Percentiles rank a stretch among this genome's conserved stretches.
Evolutionary conservation across 352 stramenopile species (phyloP).

Genomic region (Globisporangium rhizosaccharum): DNA sequence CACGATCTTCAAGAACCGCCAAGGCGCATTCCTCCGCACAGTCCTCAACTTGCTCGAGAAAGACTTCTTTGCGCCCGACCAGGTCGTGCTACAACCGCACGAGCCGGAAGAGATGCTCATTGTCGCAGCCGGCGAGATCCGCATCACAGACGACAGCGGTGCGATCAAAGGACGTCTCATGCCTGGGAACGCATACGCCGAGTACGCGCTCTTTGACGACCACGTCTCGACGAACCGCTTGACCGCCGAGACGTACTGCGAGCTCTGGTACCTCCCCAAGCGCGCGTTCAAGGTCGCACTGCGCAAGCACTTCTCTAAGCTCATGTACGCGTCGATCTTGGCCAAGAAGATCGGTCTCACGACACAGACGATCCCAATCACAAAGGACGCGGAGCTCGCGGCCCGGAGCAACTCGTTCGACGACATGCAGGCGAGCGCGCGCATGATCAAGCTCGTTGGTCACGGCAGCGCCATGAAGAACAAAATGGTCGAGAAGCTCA

Average conservation of each 20-base stretch:
- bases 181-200: constrained; percentile 32
- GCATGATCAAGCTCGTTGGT: constrained; percentile 25
- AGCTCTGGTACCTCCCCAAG: constrained; percentile 36
- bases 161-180: constrained; percentile 20
- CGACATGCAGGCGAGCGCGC: constrained; percentile 29
- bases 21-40: constrained; percentile 47
- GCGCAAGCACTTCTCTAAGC: constrained; percentile 48
- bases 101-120: constrained; percentile 55
- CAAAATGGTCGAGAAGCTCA: constrained; percentile 19
- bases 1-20: constrained; percentile 36
- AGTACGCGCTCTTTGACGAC: constrained; percentile 45
- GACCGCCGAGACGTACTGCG: constrained; percentile 38
- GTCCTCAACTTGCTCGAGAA: constrained; percentile 34
- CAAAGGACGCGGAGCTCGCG: neutral
- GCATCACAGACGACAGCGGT: constrained; percentile 19
- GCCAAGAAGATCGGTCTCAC: constrained; percentile 19
- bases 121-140: constrained; percentile 36
- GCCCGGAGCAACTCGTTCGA: constrained; percentile 23
- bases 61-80: constrained; percentile 44
- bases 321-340: constrained; percentile 43
- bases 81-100: constrained; percentile 21
- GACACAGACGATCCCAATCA: neutral
- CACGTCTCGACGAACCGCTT: constrained; percentile 24
- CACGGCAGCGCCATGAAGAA: constrained; percentile 28
- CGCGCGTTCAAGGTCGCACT: constrained; percentile 37